phyloP scores from a whole-genome alignment of 75 land plant species.

The Cunninghamia lanceolata region DNA sequence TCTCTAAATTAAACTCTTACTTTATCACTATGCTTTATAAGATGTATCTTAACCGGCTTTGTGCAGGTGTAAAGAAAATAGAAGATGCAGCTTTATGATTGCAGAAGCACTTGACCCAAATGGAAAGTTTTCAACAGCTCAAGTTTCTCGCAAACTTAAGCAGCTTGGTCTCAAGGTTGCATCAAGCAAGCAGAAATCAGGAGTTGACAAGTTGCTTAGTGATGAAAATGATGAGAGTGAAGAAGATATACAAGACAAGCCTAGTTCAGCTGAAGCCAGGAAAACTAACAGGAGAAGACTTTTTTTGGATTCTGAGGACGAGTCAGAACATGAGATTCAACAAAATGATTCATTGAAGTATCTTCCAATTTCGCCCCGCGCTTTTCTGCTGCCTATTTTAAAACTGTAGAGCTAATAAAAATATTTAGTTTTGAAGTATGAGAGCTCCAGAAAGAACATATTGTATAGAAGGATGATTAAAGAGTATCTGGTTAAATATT shows the following conservation, averaged over 20 bases:
- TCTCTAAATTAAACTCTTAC: not conserved
- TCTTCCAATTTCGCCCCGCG: not conserved
- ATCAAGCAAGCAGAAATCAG: slow-evolving; percentile 18
- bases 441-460: not conserved
- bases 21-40: not conserved
- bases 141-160: slow-evolving; percentile 63
- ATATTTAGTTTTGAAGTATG: not conserved
- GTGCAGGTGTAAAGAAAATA: slow-evolving; percentile 62
- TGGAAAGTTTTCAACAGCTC: slow-evolving; percentile 45
- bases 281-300: slow-evolving; percentile 11
- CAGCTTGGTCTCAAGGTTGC: slow-evolving; percentile 46
- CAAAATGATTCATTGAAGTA: not conserved
- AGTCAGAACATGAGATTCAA: slow-evolving; percentile 2
- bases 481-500: not conserved
- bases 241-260: slow-evolving; percentile 1
- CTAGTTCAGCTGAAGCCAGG: not conserved
- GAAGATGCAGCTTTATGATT: slow-evolving; percentile 58
- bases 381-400: not conserved
- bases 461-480: not conserved
- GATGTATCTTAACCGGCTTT: not conserved
- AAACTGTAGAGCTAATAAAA: not conserved
- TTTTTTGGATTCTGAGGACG: slow-evolving; percentile 12
- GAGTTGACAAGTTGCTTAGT: slow-evolving; percentile 2
- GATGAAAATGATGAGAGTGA: slow-evolving; percentile 8
- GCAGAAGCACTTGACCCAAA: slow-evolving; percentile 65